Evolutionary conservation across 192 early-diverging fungal species (phyloP), one percentile per base, ranked within the genome.

Genomic region (Backusella australiensis): DNA sequence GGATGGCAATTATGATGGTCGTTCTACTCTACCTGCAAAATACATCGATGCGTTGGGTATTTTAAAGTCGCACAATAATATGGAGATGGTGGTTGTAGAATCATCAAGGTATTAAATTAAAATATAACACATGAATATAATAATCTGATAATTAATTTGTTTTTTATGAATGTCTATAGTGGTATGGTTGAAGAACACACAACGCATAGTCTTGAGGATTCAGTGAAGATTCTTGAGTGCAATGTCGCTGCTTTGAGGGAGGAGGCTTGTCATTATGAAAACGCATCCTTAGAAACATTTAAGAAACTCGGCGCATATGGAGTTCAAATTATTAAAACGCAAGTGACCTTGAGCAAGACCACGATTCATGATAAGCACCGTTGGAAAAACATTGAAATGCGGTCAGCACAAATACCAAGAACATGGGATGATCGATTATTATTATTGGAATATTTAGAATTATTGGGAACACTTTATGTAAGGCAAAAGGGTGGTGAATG

Each of bases 331-430:
- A 44, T 46, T 34, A 56, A 39, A 72, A 72, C 71, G 15, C 49
- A 72, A 35, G 71, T 72, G 39, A 53, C 49, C 14, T 44, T 72
- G 39, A 44, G 71, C 49, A 44, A 72, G 71, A 72, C 41, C 15
- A 44, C 32, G 36, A 15, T 72, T 34, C 41, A 72, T n/a, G 71
- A 72, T 56, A 44, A 56, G 36, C 36, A 53, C 49, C 36, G 15
- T 72, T 72, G 71, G 71, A 72, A 72, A 21, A 44, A 44, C 71
- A 12, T 72, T 34, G 71, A 72, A 56, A 72, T 44, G 29, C n/a
- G 49, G 29, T 44, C 71, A 34, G 71, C 71, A 23, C 36, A 72
- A 56, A 52, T 72, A 72, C 71, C 71, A 44, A 72, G 39, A 39
- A 72, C 36, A 34, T 53, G 49, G 71, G 41, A 72, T 72, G 71